phyloP scores from a whole-genome alignment of 164 flowering plant genomes.

The Hamamelis virginiana region DNA sequence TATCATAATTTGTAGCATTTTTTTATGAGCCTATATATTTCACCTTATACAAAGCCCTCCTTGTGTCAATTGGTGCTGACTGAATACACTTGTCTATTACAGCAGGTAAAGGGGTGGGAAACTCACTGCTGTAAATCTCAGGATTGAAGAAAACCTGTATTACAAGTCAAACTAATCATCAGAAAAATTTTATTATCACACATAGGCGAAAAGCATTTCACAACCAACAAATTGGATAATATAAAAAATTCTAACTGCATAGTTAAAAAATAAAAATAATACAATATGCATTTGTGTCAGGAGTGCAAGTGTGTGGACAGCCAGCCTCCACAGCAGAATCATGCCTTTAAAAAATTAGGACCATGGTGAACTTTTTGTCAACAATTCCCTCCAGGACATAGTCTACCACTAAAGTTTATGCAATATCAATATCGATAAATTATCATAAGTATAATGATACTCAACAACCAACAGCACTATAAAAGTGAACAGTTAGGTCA shows the following conservation, averaged over 20 bases:
- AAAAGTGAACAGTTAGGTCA: too few relatives aligned
- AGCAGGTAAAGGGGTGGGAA: conserved; percentile 76
- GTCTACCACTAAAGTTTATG: too few relatives aligned
- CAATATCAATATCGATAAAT: too few relatives aligned
- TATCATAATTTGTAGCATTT: background rate
- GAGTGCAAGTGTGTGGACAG: too few relatives aligned
- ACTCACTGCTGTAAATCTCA: conserved; percentile 80
- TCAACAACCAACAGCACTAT: too few relatives aligned
- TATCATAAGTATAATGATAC: too few relatives aligned
- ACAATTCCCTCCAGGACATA: too few relatives aligned
- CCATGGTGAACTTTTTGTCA: too few relatives aligned
- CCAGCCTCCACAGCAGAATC: too few relatives aligned
- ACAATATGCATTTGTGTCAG: background rate
- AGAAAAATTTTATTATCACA: conserved; percentile 1
- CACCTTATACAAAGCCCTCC: conserved; percentile 95
- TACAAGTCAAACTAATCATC: conserved; percentile 14
- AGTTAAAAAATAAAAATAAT: background rate
- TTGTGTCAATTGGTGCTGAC: conserved; percentile 97
- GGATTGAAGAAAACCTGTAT: conserved; percentile 90
- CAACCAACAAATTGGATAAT: background rate
- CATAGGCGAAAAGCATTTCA: conserved; percentile 4
- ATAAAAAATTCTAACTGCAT: background rate
- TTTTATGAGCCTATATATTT: background rate
- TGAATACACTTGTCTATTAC: conserved; percentile 96
- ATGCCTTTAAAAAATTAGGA: too few relatives aligned